Conservation (phyloP, 495 filamentous ascomycete genomes). For the Podospora bellae-mahoneyi region DNA sequence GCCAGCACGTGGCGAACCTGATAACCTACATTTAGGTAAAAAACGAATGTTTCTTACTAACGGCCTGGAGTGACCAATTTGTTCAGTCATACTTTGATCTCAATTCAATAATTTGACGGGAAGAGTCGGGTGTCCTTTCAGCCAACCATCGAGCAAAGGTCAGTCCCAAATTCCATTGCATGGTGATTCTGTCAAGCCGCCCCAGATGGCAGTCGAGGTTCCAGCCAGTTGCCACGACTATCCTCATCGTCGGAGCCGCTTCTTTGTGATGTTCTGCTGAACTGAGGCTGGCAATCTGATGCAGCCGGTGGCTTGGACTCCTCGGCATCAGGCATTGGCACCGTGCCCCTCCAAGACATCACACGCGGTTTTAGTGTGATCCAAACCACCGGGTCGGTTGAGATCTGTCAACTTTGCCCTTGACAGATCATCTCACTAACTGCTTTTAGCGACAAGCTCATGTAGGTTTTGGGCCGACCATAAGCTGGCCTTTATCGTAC, state of each 20-base stretch:
- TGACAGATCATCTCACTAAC: constrained; percentile 24
- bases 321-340: constrained; percentile 13
- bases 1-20: background rate
- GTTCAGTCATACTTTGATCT: background rate
- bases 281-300: background rate
- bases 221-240: background rate
- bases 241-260: background rate
- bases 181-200: background rate
- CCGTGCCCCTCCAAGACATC: constrained; percentile 27
- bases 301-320: constrained; percentile 11
- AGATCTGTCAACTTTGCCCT: constrained; percentile 25
- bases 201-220: background rate
- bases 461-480: background rate
- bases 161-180: background rate
- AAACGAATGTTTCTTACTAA: background rate
- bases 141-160: background rate
- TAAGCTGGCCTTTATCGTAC: background rate
- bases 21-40: too few species aligned
- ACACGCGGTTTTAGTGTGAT: constrained; percentile 31
- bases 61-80: background rate
- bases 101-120: background rate
- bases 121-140: background rate
- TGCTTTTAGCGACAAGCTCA: constrained; percentile 25
- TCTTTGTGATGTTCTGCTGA: background rate
- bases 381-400: constrained; percentile 24